phyloP scores from a whole-genome alignment of 2,329 filamentous ascomycete genomes.

The Elsinoe necatrix region DNA sequence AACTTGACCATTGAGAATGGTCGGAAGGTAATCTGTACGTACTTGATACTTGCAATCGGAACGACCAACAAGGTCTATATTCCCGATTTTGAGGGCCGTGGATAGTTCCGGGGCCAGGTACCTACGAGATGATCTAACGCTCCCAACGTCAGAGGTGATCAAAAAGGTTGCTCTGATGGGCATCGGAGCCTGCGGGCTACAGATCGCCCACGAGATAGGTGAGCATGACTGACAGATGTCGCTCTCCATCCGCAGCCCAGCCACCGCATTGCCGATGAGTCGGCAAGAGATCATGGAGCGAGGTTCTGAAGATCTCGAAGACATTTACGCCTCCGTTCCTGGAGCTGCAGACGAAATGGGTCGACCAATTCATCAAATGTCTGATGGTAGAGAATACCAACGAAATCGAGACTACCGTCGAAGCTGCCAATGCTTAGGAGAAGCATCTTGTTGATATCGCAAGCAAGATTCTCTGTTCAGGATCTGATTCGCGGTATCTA shows the following conservation, averaged over 20 bases:
- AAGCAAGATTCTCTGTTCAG: not conserved
- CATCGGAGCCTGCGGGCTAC: conserved; percentile 56
- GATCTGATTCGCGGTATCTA: conserved; percentile 6
- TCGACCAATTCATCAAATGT: conserved; percentile 35
- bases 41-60: conserved; percentile 47
- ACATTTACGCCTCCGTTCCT: conserved; percentile 36
- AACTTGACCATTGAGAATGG: conserved; percentile 45
- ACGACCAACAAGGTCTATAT: conserved; percentile 55
- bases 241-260: conserved; percentile 61
- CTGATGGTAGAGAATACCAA: conserved; percentile 30
- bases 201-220: conserved; percentile 54
- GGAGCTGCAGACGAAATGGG: conserved; percentile 37
- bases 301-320: conserved; percentile 42
- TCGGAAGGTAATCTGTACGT: conserved; percentile 42
- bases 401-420: conserved; percentile 33
- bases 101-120: conserved; percentile 37
- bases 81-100: conserved; percentile 52
- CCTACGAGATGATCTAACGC: conserved; percentile 16
- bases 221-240: conserved; percentile 46
- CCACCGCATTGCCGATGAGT: conserved; percentile 55
- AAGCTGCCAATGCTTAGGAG: conserved; percentile 36
- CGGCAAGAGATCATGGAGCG: conserved; percentile 40
- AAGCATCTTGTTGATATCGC: not conserved
- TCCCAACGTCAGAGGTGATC: conserved; percentile 53
- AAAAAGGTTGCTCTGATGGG: conserved; percentile 52